phyloP scores from a whole-genome alignment of 202 grass and related monocot genomes.

The Panicum virgatum region DNA sequence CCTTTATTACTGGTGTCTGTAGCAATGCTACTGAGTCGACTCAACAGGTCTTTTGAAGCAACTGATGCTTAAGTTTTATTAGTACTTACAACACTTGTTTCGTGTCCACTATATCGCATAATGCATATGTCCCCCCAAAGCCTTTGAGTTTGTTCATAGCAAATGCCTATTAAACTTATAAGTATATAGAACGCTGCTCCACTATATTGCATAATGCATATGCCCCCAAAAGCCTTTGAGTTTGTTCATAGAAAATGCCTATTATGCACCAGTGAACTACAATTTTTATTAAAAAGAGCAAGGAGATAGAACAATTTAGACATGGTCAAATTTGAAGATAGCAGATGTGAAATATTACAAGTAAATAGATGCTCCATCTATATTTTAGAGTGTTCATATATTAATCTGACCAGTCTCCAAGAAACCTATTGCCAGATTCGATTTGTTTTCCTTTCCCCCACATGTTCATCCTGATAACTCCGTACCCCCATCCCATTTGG shows the following conservation, averaged over 20 bases:
- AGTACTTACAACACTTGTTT: not conserved
- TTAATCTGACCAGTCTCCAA: not conserved
- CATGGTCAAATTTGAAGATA: not conserved
- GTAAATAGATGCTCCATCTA: not conserved
- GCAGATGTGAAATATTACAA: not conserved
- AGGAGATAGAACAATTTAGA: not conserved
- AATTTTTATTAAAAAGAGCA: not conserved
- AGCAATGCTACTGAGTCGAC: not conserved
- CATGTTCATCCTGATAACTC: not conserved
- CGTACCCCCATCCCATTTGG: not conserved
- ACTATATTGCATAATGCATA: not conserved
- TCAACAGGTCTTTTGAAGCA: not conserved
- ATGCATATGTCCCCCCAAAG: not conserved
- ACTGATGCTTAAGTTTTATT: not conserved
- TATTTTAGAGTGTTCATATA: not conserved
- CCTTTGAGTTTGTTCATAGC: not conserved
- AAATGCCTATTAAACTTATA: not conserved
- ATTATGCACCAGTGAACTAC: not conserved
- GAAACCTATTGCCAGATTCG: not conserved
- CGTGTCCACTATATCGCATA: not conserved
- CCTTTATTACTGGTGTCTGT: not conserved
- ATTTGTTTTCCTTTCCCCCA: too few species aligned
- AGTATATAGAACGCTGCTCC: not conserved
- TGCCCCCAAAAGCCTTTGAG: not conserved
- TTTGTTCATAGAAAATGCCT: not conserved